Conservation (phyloP, 805 yeast genomes). For the Geotrichum ghanense region DNA sequence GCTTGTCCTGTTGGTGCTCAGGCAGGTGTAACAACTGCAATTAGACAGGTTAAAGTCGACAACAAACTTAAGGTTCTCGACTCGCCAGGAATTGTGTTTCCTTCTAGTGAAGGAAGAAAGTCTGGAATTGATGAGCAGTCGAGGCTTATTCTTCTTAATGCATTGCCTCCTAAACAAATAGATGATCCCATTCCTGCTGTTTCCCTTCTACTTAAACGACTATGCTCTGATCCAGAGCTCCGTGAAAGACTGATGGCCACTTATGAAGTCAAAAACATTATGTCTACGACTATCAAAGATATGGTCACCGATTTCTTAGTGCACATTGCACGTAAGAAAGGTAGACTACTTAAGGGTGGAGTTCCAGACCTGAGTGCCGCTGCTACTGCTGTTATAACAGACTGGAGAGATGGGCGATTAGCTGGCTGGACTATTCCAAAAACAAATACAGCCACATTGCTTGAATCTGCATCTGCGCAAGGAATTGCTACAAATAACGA, state of each 20-base stretch:
- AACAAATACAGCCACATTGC: constrained; percentile 14
- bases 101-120: constrained; percentile 25
- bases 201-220: constrained; percentile 59
- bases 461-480: constrained; percentile 20
- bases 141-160: constrained; percentile 78
- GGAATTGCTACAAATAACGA: constrained; percentile 33
- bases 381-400: constrained; percentile 69
- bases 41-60: constrained; percentile 88
- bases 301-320: constrained; percentile 79
- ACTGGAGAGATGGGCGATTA: constrained; percentile 96
- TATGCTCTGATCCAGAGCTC: constrained; percentile 61
- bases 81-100: constrained; percentile 97
- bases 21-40: constrained; percentile 91
- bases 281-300: constrained; percentile 59
- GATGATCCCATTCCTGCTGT: constrained; percentile 79
- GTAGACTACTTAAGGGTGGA: constrained; percentile 88
- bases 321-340: constrained; percentile 85
- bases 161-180: constrained; percentile 78
- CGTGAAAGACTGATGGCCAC: constrained; percentile 52
- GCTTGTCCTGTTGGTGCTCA: constrained; percentile 96
- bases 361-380: constrained; percentile 82
- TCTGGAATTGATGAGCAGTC: constrained; percentile 62
- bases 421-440: constrained; percentile 78
- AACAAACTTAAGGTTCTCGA: constrained; percentile 80
- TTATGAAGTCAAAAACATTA: constrained; percentile 72